phyloP scores from a whole-genome alignment of 257 asterid species.

The Verbascum thapsus region DNA sequence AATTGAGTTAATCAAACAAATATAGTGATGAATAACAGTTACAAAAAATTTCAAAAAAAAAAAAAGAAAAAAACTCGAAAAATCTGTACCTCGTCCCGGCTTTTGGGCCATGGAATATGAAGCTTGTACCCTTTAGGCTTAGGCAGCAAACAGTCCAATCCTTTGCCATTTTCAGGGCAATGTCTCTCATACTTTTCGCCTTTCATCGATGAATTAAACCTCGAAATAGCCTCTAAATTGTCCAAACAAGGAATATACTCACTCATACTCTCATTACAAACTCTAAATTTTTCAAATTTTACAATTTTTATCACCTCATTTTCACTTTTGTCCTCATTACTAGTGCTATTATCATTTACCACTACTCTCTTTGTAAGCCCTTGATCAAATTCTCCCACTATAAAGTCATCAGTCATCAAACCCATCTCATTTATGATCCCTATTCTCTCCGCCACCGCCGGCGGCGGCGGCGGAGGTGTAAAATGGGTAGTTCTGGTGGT shows the following conservation, averaged over 20 bases:
- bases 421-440: slow-evolving; percentile 71
- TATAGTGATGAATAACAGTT: too few species aligned
- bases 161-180: slow-evolving; percentile 46
- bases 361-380: slow-evolving; percentile 40
- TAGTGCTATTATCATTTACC: slow-evolving; percentile 31
- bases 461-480: slow-evolving; percentile 28
- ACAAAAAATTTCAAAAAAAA: too few species aligned
- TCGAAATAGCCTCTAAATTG: slow-evolving; percentile 35
- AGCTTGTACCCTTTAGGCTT: slow-evolving; percentile 61
- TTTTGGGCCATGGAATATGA: slow-evolving; percentile 67
- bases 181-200: slow-evolving; percentile 39
- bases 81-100: slow-evolving; percentile 58
- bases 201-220: slow-evolving; percentile 31
- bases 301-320: slow-evolving; percentile 31
- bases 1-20: too few species aligned
- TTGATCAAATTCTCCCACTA: slow-evolving; percentile 58
- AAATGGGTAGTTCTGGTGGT: slow-evolving; percentile 24
- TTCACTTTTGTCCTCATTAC: slow-evolving; percentile 28
- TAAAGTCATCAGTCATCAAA: slow-evolving; percentile 53
- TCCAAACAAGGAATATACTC: slow-evolving; percentile 55
- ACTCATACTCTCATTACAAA: slow-evolving; percentile 46
- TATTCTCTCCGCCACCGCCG: slow-evolving; percentile 49
- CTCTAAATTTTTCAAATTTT: slow-evolving; percentile 45
- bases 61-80: slow-evolving; percentile 13
- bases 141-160: slow-evolving; percentile 57